phyloP scores from a whole-genome alignment of 176 grass and related monocot genomes.

The Guadua angustifolia region DNA sequence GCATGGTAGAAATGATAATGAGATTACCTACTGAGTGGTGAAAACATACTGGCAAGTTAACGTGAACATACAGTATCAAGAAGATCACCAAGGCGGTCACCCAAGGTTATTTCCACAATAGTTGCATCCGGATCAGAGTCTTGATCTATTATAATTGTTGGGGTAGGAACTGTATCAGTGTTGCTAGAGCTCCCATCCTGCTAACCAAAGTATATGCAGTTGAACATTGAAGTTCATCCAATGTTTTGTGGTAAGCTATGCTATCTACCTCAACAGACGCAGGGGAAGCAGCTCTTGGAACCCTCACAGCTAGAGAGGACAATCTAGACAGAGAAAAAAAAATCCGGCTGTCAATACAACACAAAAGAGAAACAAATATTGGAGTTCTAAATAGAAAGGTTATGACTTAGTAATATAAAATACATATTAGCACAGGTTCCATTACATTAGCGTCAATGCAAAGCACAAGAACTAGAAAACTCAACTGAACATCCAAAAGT shows the following conservation, averaged over 20 bases:
- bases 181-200: conserved; percentile 72
- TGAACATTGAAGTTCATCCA: conserved; percentile 59
- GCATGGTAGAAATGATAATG: conserved; percentile 6
- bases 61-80: conserved; percentile 81
- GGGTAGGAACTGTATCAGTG: conserved; percentile 80
- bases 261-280: conserved; percentile 84
- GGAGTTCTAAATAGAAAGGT: conserved; percentile 11
- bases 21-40: conserved; percentile 8
- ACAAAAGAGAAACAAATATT: conserved; percentile 27
- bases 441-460: conserved; percentile 4
- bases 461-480: conserved; percentile 5
- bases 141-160: conserved; percentile 98
- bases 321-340: conserved; percentile 42
- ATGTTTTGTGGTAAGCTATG: conserved; percentile 50
- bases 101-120: conserved; percentile 93
- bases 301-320: conserved; percentile 56
- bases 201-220: conserved; percentile 54
- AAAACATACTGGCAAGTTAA: conserved; percentile 34
- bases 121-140: conserved; percentile 95
- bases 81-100: conserved; percentile 95
- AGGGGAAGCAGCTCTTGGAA: conserved; percentile 72
- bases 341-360: conserved; percentile 18
- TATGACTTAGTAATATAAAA: conserved; percentile 8
- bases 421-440: neutral
- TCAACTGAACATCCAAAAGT: neutral